A percentile compares a stretch with the other conserved stretches of the same genome.
Evolutionary conservation across 2,329 filamentous ascomycete species (phyloP).

Genomic region (Leptographium wingfieldii): DNA sequence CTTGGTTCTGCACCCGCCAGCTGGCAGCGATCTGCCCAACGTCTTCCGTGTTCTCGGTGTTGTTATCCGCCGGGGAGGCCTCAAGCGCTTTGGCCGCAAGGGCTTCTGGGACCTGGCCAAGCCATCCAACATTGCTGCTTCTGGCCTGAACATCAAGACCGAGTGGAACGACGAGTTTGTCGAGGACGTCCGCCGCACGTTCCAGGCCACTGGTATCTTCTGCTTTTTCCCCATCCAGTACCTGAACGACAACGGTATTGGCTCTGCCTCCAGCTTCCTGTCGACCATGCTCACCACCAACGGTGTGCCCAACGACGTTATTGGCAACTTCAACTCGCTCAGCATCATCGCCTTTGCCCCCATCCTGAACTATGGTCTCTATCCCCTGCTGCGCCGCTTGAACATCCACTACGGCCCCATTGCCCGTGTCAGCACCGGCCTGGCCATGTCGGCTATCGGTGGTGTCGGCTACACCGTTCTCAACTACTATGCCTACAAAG

Average conservation of each 20-base stretch:
- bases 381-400: slow-evolving; percentile 51
- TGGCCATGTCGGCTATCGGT: slow-evolving; percentile 33
- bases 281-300: slow-evolving; percentile 37
- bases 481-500: slow-evolving; percentile 28
- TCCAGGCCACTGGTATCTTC: slow-evolving; percentile 57
- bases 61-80: slow-evolving; percentile 26
- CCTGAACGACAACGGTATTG: slow-evolving; percentile 36
- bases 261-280: slow-evolving; percentile 33
- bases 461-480: slow-evolving; percentile 29
- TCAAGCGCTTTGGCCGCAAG: slow-evolving; percentile 24
- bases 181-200: slow-evolving; percentile 48
- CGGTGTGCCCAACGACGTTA: slow-evolving; percentile 64
- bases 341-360: slow-evolving; percentile 64
- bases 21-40: slow-evolving; percentile 31
- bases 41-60: slow-evolving; percentile 28
- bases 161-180: slow-evolving; percentile 39
- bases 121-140: slow-evolving; percentile 41
- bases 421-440: slow-evolving; percentile 54
- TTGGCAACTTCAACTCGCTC: slow-evolving; percentile 63
- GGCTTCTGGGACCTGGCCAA: slow-evolving; percentile 58
- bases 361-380: slow-evolving; percentile 53
- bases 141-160: slow-evolving; percentile 23
- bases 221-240: slow-evolving; percentile 37
- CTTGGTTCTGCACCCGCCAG: slow-evolving; percentile 30
- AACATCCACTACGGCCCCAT: slow-evolving; percentile 60